Base-by-base conservation (phyloP, 75 land plant genomes). In the Pinus taeda region DNA sequence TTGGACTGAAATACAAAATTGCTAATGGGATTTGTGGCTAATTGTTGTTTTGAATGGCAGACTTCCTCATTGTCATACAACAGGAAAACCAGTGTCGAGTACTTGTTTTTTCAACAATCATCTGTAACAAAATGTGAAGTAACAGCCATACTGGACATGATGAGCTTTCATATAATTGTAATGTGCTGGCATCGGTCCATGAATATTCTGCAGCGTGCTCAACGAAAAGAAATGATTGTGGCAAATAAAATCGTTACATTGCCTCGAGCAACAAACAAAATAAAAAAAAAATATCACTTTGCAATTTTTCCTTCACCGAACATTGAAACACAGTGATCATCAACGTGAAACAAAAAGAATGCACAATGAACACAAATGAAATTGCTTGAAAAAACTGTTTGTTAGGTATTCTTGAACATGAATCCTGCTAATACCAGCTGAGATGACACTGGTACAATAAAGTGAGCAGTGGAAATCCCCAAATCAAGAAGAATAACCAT, bases 341-440 rank as follows among this genome's bases (percentile, higher is more conserved):
- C 88, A 21, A 89, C 91, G 78, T 85, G 88, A 33, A 33, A 33
- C 26, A 33, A 79, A 84, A 88, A 17, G 90, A 87, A 79, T 85
- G 87, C 85, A 83, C 83, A 33, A 88, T 85, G 71, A 88, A 89
- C 2, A 89, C 87, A 75, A 89, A 89, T 56, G 85, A 83, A n/a
- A 87, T 84, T 13, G 87, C 85, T 80, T 90, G 87, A 90, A 26
- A 83, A 78, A 18, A 78, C 82, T 26, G 26, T 26, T 79, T 87
- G 87, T 84, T 86, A 86, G n/a, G 92, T 90, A 79, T 87, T 90
- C n/a, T 89, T 85, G 76, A 90, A 90, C 77, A 90, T 82, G 79
- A 33, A 90, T 3, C 76, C 85, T 21, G 76, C 42, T 22, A 87
- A 80, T 20, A 87, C 13, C 45, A 87, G 72, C 53, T 87, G 26